A percentile compares a stretch with the other conserved stretches of the same genome.
phyloP scores from a whole-genome alignment of 2,329 filamentous ascomycete genomes.

The Aureobasidium namibiae region DNA sequence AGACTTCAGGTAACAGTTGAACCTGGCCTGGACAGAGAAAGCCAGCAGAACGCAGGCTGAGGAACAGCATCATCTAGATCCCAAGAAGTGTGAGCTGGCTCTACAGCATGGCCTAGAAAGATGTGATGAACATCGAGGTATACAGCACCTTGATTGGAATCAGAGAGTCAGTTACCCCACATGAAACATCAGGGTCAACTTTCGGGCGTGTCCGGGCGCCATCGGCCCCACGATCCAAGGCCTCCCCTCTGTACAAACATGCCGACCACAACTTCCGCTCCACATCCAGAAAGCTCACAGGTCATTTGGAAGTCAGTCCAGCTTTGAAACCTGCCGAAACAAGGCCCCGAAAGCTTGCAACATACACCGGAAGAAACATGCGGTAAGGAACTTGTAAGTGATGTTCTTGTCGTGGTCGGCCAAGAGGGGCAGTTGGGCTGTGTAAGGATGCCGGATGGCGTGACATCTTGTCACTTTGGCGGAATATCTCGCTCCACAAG shows the following conservation, averaged over 20 bases:
- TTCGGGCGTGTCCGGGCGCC: neutral
- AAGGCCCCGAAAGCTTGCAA: neutral
- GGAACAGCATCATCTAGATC: neutral
- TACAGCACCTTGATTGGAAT: neutral
- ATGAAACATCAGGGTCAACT: neutral
- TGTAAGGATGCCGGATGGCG: neutral
- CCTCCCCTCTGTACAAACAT: neutral
- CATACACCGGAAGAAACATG: neutral
- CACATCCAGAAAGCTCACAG: neutral
- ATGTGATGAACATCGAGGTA: neutral
- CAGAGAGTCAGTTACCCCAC: neutral
- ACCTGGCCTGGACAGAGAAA: no score
- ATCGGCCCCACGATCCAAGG: neutral
- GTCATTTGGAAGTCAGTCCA: neutral
- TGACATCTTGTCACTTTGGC: constrained; percentile 1
- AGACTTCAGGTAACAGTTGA: no score
- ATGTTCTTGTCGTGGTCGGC: no score
- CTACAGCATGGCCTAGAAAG: neutral
- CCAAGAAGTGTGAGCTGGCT: neutral
- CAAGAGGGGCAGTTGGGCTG: no score
- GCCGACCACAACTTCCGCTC: neutral
- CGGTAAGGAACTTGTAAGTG: neutral
- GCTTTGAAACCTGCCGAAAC: neutral
- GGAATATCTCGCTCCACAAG: neutral
- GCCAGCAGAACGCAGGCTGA: neutral